phyloP scores from a whole-genome alignment of 352 stramenopile genomes.

The Phytopythium aichiense region DNA sequence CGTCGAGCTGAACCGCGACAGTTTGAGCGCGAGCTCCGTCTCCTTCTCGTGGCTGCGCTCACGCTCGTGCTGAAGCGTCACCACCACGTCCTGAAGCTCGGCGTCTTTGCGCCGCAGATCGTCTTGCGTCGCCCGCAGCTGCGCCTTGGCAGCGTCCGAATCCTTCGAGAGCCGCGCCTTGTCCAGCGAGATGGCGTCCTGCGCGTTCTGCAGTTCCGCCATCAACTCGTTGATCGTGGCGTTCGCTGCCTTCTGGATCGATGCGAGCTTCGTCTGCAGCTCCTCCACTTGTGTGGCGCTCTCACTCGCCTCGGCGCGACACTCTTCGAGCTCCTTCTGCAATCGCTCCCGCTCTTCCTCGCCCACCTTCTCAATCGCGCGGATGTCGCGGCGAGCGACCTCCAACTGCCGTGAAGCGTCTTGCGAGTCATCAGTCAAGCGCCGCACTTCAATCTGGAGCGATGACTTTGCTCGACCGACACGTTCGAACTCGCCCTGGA shows the following conservation, averaged over 20 bases:
- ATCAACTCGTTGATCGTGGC: slow-evolving; percentile 77
- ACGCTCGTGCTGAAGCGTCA: slow-evolving; percentile 21
- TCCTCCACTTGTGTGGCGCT: slow-evolving; percentile 37
- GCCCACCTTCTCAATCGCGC: slow-evolving; percentile 34
- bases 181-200: slow-evolving; percentile 53
- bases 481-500: slow-evolving; percentile 45
- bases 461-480: slow-evolving; percentile 32
- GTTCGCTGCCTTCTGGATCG: slow-evolving; percentile 70
- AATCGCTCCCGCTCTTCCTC: slow-evolving; percentile 36
- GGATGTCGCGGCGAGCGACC: slow-evolving; percentile 50
- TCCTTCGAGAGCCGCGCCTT: slow-evolving; percentile 52
- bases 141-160: slow-evolving; percentile 26
- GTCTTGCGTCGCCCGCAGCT: slow-evolving; percentile 41
- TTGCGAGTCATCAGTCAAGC: slow-evolving; percentile 46
- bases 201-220: slow-evolving; percentile 46
- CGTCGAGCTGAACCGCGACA: slow-evolving; percentile 16
- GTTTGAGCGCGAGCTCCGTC: slow-evolving; percentile 27
- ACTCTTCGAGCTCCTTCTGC: slow-evolving; percentile 46
- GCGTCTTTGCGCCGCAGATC: slow-evolving; percentile 37
- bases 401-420: slow-evolving; percentile 59
- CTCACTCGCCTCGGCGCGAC: slow-evolving; percentile 36
- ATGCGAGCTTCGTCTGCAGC: slow-evolving; percentile 61
- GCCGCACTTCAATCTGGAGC: slow-evolving; percentile 54
- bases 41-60: slow-evolving; percentile 23
- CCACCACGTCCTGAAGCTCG: slow-evolving; percentile 34